A percentile compares a stretch with the other conserved stretches of the same genome.
phyloP scores from a whole-genome alignment of 352 stramenopile species.

The Aphanomyces stellatus region DNA sequence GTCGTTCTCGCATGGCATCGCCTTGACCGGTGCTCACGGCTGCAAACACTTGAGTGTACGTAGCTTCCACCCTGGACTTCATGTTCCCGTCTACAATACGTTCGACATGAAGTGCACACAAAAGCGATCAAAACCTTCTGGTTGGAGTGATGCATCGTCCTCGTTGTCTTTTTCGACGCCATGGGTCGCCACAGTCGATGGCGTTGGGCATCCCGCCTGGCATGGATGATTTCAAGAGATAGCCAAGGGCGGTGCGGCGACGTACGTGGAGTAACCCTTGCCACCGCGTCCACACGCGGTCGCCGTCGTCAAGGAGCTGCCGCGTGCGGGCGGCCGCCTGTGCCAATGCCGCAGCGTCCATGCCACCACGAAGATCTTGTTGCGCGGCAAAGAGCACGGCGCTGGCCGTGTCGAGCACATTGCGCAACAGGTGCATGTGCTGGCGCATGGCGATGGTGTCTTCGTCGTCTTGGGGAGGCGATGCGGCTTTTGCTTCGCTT shows the following conservation, averaged over 20 bases:
- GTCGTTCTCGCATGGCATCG: background rate
- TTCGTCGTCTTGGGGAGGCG: too few relatives aligned
- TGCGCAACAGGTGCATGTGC: background rate
- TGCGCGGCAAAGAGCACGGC: constrained; percentile 2
- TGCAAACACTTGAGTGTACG: background rate
- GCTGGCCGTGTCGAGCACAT: background rate
- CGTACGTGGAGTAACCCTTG: background rate
- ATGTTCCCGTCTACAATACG: too few relatives aligned
- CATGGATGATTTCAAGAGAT: background rate
- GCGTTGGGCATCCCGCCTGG: background rate
- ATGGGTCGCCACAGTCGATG: background rate
- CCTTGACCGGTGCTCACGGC: background rate
- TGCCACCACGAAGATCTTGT: background rate
- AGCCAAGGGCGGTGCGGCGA: too few relatives aligned
- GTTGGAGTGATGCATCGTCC: too few relatives aligned
- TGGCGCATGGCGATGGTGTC: background rate
- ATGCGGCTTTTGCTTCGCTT: too few relatives aligned
- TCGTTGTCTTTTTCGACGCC: background rate
- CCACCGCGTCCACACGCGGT: background rate
- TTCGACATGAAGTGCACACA: too few relatives aligned
- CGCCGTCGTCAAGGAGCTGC: background rate
- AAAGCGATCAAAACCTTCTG: too few relatives aligned
- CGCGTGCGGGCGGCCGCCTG: background rate
- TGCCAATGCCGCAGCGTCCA: background rate
- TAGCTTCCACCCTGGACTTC: background rate